These are phyloP conservation scores for Microglena sp. DNA, from an alignment of 139 green algal species.

Conservation along the genomic window DNA sequence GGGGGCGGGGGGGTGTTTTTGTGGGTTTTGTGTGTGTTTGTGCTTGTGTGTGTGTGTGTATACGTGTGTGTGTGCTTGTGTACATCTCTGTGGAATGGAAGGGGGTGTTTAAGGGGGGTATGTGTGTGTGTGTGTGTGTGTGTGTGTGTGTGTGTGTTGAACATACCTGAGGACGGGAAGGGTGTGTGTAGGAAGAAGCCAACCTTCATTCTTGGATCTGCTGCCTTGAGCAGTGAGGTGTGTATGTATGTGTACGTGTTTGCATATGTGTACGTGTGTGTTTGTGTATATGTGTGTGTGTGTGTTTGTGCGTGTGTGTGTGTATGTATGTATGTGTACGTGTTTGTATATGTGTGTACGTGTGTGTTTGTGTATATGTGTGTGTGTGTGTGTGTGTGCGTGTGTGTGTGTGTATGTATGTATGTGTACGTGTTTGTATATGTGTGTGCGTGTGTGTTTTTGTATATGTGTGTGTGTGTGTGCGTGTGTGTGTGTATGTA, in stretches of 20 bases:
- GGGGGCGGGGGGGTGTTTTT: slow-evolving; percentile 81
- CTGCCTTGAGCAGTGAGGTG: too few relatives aligned
- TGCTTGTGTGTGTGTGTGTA: slow-evolving; percentile 36
- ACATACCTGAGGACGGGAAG: slow-evolving; percentile 65
- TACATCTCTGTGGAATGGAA: slow-evolving; percentile 12
- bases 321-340: not conserved
- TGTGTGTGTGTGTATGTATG: too few relatives aligned
- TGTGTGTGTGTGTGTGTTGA: too few relatives aligned
- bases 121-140: not conserved
- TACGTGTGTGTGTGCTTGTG: not conserved
- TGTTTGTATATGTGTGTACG: too few relatives aligned
- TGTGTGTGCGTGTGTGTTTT: too few relatives aligned
- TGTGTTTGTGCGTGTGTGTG: not conserved
- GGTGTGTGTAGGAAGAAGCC: slow-evolving; percentile 90
- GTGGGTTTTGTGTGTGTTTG: slow-evolving; percentile 47
- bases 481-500: too few relatives aligned
- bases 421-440: too few relatives aligned
- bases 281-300: not conserved
- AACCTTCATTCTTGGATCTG: slow-evolving; percentile 39
- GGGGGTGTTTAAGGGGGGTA: too few relatives aligned
- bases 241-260: not conserved
- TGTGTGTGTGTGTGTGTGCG: too few relatives aligned
- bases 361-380: too few relatives aligned
- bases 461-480: too few relatives aligned
- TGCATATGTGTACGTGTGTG: not conserved